Base-by-base conservation (phyloP, 2,329 filamentous ascomycete genomes). In the Aureobasidium sp. region DNA sequence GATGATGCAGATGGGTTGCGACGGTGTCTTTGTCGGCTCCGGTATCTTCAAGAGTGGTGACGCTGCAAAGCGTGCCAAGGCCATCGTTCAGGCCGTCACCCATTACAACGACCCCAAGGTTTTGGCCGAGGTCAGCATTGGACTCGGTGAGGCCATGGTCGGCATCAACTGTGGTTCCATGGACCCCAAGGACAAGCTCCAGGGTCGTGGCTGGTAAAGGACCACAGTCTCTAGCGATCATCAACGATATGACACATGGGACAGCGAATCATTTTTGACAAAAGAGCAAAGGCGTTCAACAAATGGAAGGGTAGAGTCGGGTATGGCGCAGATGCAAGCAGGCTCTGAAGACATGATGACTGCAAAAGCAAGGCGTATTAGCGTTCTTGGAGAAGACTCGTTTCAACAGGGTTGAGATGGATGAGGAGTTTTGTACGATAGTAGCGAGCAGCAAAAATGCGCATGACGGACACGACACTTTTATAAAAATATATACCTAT, bases 1-100 rank as follows among this genome's bases (percentile, higher is more conserved):
- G 78, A 90, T 99, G 93, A 99, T 99, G 94, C 93, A 97, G 81
- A 81, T 99, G 66, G 94, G 94, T 64, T 97, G 94, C 72, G 94
- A 99, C 72, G 94, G 94, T 63, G 94, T 99, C 39, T 99, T 99
- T 73, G 94, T 99, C 39, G 94, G 94, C 31, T 91, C 86, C 62
- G 94, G 94, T 31, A 97, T 97, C 76, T 99, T 99, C 85, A 97
- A 97, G 85, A 90, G 86, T 5, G 93, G 93, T 19, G 88, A 97
- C 75, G 89, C 94, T 24, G 85, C 87, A 48, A 90, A 93, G 85
- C 82, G 94, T 64, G 94, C 94, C 15, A 90, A 87, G 79, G 94
- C 94, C 40, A 97, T 99, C 70, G 94, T 99, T 59, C 88, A 92
- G 73, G 94, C 94, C 29, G 91, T 91, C 1, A 96, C 93, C 8